Base-by-base conservation (phyloP, 352 stramenopile genomes). In the Lagenidium sp. region DNA sequence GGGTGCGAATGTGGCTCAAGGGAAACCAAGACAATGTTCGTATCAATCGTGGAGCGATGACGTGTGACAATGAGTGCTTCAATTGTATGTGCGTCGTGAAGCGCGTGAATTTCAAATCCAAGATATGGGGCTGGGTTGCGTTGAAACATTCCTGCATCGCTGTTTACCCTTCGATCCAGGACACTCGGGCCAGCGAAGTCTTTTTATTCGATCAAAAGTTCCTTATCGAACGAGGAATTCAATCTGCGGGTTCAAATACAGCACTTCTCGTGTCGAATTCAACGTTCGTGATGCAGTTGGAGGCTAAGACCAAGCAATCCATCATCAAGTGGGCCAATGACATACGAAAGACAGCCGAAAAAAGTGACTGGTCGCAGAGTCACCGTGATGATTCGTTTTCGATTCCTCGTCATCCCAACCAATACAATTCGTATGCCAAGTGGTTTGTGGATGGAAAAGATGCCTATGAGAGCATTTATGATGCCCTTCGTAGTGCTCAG, bases 41-140 rank as follows among this genome's bases (percentile, higher is more conserved):
- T 12, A 84, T 93, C 40, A 87, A 93, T 37, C 77, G 75, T 12
- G 77, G 68, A 1, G 76, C 76, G 0, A 57, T 70, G 18, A 82
- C 72, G 12, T 93, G 81, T 35, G 81, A 93, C 57, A 93, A 93
- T 31, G 74, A 89, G 48, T 93, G 75, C 50, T 87, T 90, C 52
- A 93, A 93, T 62, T 93, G 81, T 58, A 88, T 90, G 68, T 93
- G 81, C 41, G 75, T 93, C 19, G 67, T 89, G 29, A 93, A 93
- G 64, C 79, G 79, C 7, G 70, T 90, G 1, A 76, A 85, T 46
- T 86, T 88, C 42, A 80, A 82, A n/a, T 72, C 77, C 0, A 88
- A 88, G 52, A 77, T 82, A 24, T 71, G 74, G 65, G 64, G 75
- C 25, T 93, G 81, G 81, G 75, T 93, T 19, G 75, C 81, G 38